Conservation (phyloP, 768 basidiomycete species). For the Serendipita sp. region DNA sequence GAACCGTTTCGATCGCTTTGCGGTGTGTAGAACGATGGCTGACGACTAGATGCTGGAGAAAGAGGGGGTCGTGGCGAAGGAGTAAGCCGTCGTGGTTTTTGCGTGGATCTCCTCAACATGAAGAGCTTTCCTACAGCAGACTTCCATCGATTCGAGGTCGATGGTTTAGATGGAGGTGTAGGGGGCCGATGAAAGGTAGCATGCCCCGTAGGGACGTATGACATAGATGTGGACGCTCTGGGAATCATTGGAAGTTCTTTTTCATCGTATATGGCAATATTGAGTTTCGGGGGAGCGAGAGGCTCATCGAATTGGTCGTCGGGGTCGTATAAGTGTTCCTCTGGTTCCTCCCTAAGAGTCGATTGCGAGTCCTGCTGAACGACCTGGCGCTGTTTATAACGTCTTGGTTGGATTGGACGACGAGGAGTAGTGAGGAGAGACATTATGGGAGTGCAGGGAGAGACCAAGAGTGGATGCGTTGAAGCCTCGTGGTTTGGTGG, state of each 20-base stretch:
- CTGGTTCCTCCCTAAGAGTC: neutral
- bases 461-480: neutral
- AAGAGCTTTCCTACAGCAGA: neutral
- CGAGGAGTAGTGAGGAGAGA: neutral
- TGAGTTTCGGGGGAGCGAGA: neutral
- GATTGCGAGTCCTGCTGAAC: neutral
- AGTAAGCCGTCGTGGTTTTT: neutral
- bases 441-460: neutral
- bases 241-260: neutral
- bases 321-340: neutral
- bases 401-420: neutral
- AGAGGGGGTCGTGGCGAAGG: neutral
- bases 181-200: neutral
- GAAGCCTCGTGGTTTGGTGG: neutral
- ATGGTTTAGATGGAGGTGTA: neutral
- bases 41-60: neutral
- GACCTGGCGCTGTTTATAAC: neutral
- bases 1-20: neutral
- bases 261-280: neutral
- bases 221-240: no score
- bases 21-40: neutral
- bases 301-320: neutral
- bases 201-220: neutral
- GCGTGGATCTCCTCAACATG: neutral
- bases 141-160: constrained; percentile 6